Base-by-base conservation (phyloP, 1,139 yeast genomes). In the Zygoascus sp. region DNA sequence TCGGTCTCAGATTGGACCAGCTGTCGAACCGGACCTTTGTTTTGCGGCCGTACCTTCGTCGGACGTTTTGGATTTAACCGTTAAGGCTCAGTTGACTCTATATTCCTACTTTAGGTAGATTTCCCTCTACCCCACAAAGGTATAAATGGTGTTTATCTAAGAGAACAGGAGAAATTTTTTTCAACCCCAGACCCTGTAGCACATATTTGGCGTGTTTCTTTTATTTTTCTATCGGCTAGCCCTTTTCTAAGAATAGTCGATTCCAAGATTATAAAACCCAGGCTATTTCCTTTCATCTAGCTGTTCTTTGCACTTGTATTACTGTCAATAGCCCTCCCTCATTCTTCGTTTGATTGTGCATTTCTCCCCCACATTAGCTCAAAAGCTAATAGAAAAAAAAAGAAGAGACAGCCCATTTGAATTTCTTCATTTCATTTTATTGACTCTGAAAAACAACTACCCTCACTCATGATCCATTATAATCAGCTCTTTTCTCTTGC, bases 401-500 rank as follows among this genome's bases (percentile, higher is more conserved):
- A n/a, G n/a, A n/a, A n/a, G n/a, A n/a, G n/a, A n/a, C n/a, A n/a
- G n/a, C n/a, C n/a, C n/a, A n/a, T n/a, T n/a, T n/a, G n/a, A n/a
- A n/a, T n/a, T n/a, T n/a, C n/a, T n/a, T n/a, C n/a, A n/a, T n/a
- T n/a, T n/a, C n/a, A n/a, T n/a, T n/a, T n/a, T n/a, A n/a, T n/a
- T n/a, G n/a, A n/a, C n/a, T n/a, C n/a, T n/a, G n/a, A n/a, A n/a
- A n/a, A n/a, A n/a, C n/a, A n/a, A n/a, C n/a, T n/a, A n/a, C n/a
- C n/a, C n/a, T n/a, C n/a, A n/a, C n/a, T n/a, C 34, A 30, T 30
- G 34, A n/a, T 30, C 13, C 34, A 30, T 11, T 30, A 30, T 30
- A 30, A 30, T 30, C 34, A 30, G 34, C 34, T 30, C 32, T 62
- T 62, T 40, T 61, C 64, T 3, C 74, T 84, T 55, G 89, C 82